Conservation (phyloP, 306 rosid species). For the Cucumis melo region DNA sequence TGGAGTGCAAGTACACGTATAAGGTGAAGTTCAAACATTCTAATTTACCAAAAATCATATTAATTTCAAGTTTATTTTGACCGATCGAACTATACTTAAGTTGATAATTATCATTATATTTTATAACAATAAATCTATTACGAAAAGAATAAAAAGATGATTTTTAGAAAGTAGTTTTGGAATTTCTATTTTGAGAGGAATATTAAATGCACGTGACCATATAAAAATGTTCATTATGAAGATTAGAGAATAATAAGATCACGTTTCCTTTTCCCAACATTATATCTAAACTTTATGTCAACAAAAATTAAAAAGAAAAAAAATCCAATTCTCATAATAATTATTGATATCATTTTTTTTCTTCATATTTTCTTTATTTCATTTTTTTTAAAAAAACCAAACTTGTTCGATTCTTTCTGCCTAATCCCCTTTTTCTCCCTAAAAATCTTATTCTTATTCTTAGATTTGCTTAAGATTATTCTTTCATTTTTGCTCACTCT, state of each 20-base stretch:
- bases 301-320: background rate
- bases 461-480: background rate
- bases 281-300: background rate
- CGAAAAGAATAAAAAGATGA: background rate
- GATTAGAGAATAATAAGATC: slow-evolving; percentile 6
- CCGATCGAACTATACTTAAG: too few species aligned
- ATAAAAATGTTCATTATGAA: background rate
- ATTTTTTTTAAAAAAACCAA: background rate
- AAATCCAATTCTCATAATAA: background rate
- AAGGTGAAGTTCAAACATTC: too few species aligned
- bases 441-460: slow-evolving; percentile 3
- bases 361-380: background rate
- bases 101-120: background rate
- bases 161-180: background rate
- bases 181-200: background rate
- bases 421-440: background rate
- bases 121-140: background rate
- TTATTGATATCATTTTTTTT: background rate
- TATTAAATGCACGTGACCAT: slow-evolving; percentile 6
- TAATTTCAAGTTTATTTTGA: too few species aligned
- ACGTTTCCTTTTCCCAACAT: slow-evolving; percentile 1
- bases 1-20: too few species aligned
- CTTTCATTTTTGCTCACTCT: background rate
- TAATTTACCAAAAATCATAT: too few species aligned
- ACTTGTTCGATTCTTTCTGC: background rate